phyloP scores from a whole-genome alignment of 768 basidiomycete genomes.

The Suillus occidentalis region DNA sequence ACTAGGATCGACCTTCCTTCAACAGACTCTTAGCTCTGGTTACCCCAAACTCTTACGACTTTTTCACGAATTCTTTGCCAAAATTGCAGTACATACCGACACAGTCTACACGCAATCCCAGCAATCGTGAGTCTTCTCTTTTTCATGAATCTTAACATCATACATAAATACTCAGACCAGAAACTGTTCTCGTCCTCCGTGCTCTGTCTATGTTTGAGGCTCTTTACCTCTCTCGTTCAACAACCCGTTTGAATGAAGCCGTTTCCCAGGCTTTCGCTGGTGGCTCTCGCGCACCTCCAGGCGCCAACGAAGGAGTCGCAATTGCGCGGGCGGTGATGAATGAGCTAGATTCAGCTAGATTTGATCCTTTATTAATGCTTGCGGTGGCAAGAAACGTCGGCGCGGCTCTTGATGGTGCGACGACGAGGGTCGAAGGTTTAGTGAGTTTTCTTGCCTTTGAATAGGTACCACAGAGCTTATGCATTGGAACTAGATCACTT shows the following conservation, averaged over 20 bases:
- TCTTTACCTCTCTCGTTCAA: conserved; percentile 84
- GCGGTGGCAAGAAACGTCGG: conserved; percentile 75
- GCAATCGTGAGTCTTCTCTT: conserved; percentile 63
- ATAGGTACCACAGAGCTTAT: conserved; percentile 6
- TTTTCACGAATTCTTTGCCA: conserved; percentile 96
- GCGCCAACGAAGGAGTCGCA: conserved; percentile 71
- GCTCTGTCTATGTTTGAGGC: conserved; percentile 83
- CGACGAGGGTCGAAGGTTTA: conserved; percentile 62
- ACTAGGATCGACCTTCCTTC: conserved; percentile 83
- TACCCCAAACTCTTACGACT: conserved; percentile 88
- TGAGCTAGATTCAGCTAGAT: conserved; percentile 89
- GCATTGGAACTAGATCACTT: conserved; percentile 50
- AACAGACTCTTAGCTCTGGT: conserved; percentile 82
- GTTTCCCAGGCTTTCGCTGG: conserved; percentile 75
- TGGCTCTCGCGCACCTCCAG: conserved; percentile 68
- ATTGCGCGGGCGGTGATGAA: conserved; percentile 80
- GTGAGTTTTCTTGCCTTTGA: conserved; percentile 43
- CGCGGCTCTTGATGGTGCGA: conserved; percentile 66
- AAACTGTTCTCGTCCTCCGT: conserved; percentile 86
- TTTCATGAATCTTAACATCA: conserved; percentile 1
- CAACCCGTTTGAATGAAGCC: conserved; percentile 80
- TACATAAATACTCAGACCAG: conserved; percentile 56
- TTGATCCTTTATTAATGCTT: conserved; percentile 85
- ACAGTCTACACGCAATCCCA: conserved; percentile 82
- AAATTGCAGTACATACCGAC: conserved; percentile 94